Base-by-base conservation (phyloP, 2,329 filamentous ascomycete species). In the Alternaria novae-zelandiae region DNA sequence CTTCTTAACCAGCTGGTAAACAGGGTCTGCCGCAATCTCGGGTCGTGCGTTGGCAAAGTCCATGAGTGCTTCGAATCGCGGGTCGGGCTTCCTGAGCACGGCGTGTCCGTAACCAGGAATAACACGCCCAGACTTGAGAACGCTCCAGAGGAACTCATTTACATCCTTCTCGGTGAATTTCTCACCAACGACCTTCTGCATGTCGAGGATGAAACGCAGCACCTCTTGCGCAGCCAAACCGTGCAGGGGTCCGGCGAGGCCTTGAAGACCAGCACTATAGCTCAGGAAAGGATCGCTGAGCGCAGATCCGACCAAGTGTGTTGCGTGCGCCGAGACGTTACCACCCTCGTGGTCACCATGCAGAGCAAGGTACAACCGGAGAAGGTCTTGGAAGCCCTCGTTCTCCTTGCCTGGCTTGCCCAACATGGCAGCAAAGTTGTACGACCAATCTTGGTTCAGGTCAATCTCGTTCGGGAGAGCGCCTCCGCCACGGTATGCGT, bases 311-410 rank as follows among this genome's bases (percentile, higher is more conserved):
- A 99, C 96, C 43, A 99, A 86, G 81, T 99, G 96, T 8, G 96
- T 98, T 26, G 96, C 84, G 80, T 99, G 96, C 1, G 96, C 96
- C 43, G 94, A 97, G 67, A 99, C 96, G 74, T 99, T 99, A 62
- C 96, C 96, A 66, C 96, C 96, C 83, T 99, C 96, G 83, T 99
- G 96, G 82, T 99, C 96, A 67, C 96, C 96, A 82, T 99, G 96
- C 6, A 99, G 90, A 54, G 96, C 95, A 23, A 99, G 89, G 83
- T 99, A 99, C 30, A 99, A 85, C 72, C 96, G 89, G 67, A 99
- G 87, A 20, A 99, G 87, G 76, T 99, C 96, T 80, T 98, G 95
- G 87, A 99, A 97, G 80, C 92, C 91, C 83, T 94, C 92, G 73
- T 98, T 91, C 82, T 97, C 86, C 81, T 91, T 89, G 70, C 94